phyloP scores from a whole-genome alignment of 106 monocot genomes.

The Dioscorea zingiberensis region DNA sequence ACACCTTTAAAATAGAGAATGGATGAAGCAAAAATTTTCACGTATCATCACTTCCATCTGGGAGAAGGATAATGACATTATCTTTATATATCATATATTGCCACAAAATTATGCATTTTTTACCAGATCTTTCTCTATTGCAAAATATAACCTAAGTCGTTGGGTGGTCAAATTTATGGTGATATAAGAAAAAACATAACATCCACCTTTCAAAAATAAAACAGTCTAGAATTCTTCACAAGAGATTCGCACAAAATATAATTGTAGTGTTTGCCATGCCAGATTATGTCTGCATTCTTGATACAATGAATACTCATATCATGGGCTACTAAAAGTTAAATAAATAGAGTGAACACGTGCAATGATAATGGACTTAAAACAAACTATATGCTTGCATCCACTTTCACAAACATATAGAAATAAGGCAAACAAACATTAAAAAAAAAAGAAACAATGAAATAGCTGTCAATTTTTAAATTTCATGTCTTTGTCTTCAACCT shows the following conservation, averaged over 20 bases:
- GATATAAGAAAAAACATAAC: background rate
- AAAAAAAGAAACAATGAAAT: background rate
- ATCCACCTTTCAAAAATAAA: background rate
- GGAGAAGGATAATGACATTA: conserved; percentile 41
- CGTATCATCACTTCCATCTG: conserved; percentile 91
- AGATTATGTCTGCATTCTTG: background rate
- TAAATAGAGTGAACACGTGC: no score
- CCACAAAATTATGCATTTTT: background rate
- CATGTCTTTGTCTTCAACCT: background rate
- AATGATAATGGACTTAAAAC: no score
- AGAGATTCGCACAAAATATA: background rate
- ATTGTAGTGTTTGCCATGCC: background rate
- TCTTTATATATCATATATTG: conserved; percentile 8
- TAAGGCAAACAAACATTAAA: background rate
- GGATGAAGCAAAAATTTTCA: conserved; percentile 38
- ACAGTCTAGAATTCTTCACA: no score
- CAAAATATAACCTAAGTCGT: no score
- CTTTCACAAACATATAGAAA: no score
- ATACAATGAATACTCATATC: background rate
- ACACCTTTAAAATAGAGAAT: conserved; percentile 41
- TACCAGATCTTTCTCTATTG: no score
- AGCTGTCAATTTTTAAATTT: background rate
- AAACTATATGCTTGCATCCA: no score
- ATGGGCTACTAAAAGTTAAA: background rate
- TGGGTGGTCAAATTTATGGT: no score